These are phyloP conservation scores for Alternaria triticina DNA, from an alignment of 2,329 filamentous ascomycete species.

Conservation along the genomic window DNA sequence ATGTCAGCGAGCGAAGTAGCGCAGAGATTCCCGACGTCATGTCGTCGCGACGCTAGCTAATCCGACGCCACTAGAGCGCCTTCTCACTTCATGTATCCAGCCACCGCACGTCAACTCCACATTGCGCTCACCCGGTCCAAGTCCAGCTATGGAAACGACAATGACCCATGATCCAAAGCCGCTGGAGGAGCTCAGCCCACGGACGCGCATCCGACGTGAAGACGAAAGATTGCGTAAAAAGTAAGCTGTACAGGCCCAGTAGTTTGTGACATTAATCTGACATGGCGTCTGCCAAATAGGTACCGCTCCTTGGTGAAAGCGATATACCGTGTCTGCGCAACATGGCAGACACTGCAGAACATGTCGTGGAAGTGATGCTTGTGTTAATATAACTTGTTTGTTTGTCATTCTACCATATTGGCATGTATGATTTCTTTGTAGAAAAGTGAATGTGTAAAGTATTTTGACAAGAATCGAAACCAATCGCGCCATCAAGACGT, in stretches of 20 bases:
- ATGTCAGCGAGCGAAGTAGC: background rate
- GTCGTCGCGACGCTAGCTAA: background rate
- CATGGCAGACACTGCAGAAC: background rate
- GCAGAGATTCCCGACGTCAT: background rate
- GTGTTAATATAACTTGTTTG: background rate
- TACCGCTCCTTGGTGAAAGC: background rate
- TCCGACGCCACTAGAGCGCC: background rate
- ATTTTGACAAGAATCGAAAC: background rate
- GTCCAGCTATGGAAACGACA: no score
- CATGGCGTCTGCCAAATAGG: background rate
- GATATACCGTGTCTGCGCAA: background rate
- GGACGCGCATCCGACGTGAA: background rate
- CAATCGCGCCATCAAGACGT: background rate
- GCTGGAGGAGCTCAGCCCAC: no score
- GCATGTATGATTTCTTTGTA: background rate
- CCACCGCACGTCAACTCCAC: background rate
- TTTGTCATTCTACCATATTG: background rate
- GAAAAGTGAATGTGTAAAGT: background rate
- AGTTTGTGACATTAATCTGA: background rate
- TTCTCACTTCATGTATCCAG: background rate
- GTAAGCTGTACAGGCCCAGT: background rate
- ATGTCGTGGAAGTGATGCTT: background rate
- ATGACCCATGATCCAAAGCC: no score
- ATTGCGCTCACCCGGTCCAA: background rate
- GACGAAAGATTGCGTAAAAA: background rate